A percentile compares a stretch with the other conserved stretches of the same genome.
Evolutionary conservation across 176 grass and related monocot genomes (phyloP).

Genomic region (Sorghum bicolor): DNA sequence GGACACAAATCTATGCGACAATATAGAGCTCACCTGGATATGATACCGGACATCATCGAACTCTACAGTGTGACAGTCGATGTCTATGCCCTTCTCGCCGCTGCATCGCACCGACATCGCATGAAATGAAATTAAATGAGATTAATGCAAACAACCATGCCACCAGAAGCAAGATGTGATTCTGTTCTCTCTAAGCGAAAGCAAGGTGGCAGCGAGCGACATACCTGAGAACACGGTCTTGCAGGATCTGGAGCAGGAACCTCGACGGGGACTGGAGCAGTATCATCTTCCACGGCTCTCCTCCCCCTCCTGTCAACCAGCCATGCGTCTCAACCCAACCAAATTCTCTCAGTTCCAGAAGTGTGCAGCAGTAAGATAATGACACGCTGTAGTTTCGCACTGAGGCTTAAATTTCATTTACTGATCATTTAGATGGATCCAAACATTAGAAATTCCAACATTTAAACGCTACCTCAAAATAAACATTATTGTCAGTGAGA

Average conservation of each 20-base stretch:
- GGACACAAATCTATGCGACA: not conserved
- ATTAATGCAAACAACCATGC: not conserved
- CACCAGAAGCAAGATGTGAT: not conserved
- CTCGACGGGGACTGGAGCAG: constrained; percentile 91
- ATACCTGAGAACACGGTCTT: constrained; percentile 85
- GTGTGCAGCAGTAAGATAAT: not conserved
- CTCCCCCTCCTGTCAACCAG: constrained; percentile 11
- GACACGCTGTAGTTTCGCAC: not conserved
- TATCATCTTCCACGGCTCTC: constrained; percentile 59
- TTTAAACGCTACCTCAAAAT: no score
- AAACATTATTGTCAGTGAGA: no score
- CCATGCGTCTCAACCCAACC: not conserved
- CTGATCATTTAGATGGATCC: no score
- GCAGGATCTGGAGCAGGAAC: constrained; percentile 96
- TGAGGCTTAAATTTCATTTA: no score
- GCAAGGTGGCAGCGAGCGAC: not conserved
- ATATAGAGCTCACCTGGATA: constrained; percentile 57
- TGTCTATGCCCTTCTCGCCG: constrained; percentile 83
- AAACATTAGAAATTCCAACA: no score
- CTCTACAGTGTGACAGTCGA: constrained; percentile 96
- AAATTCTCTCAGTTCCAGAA: not conserved
- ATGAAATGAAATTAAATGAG: not conserved
- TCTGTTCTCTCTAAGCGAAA: not conserved
- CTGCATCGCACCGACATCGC: constrained; percentile 33
- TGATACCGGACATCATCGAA: constrained; percentile 97